Evolutionary conservation across 805 yeast species (phyloP).

Genomic region (Saccharomycopsis vini): DNA sequence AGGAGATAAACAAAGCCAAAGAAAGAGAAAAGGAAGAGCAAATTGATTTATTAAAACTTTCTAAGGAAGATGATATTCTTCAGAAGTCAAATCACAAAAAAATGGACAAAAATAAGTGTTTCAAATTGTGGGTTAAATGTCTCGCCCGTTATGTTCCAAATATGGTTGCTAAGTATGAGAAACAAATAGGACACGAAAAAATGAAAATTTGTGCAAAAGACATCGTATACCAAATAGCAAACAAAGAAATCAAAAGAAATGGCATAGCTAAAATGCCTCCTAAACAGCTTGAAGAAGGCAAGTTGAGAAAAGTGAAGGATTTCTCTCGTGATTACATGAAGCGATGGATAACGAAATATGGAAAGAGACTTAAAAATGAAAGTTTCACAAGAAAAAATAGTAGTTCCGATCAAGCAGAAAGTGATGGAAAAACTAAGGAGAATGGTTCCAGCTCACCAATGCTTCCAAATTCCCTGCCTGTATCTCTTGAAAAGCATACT

Average conservation of each 20-base stretch:
- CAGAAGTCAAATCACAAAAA: conserved; percentile 18
- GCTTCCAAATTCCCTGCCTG: neutral
- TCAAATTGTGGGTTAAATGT: conserved; percentile 28
- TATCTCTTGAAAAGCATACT: too few relatives aligned
- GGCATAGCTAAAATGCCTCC: conserved; percentile 37
- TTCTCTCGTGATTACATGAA: conserved; percentile 61
- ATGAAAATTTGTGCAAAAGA: conserved; percentile 75
- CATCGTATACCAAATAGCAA: conserved; percentile 54
- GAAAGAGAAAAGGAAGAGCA: conserved; percentile 23
- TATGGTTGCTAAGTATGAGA: conserved; percentile 54
- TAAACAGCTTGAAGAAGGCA: conserved; percentile 49
- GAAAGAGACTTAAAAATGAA: neutral
- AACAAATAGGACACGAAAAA: conserved; percentile 61
- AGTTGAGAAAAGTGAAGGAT: conserved; percentile 57
- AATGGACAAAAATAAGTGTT: conserved; percentile 17
- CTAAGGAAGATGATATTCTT: neutral
- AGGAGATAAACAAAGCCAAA: conserved; percentile 22
- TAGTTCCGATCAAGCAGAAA: neutral
- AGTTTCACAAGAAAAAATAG: too few relatives aligned
- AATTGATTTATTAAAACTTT: conserved; percentile 14
- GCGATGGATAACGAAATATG: conserved; percentile 30
- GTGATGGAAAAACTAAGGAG: neutral
- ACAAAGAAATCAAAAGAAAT: conserved; percentile 55
- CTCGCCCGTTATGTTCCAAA: conserved; percentile 80
- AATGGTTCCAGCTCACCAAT: neutral